phyloP scores from a whole-genome alignment of 306 rosid genomes.

The Quercus wislizeni region DNA sequence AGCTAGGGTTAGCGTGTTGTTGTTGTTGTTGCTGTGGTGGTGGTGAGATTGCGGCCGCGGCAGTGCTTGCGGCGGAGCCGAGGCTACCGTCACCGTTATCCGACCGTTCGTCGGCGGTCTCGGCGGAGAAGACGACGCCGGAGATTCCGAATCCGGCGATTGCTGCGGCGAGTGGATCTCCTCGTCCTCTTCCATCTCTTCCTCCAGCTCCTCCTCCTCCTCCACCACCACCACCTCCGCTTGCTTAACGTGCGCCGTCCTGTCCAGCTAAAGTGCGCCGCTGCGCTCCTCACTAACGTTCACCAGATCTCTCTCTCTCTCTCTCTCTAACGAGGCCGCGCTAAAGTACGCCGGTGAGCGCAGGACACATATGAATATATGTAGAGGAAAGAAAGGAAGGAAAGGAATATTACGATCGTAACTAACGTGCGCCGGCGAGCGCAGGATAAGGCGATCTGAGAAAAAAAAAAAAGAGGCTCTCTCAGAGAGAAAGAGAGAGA shows the following conservation, averaged over 20 bases:
- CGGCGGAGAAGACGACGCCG: conserved; percentile 38
- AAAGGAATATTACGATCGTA: not conserved
- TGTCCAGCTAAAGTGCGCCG: conserved; percentile 22
- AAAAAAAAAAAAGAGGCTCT: not conserved
- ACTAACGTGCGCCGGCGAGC: not conserved
- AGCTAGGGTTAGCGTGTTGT: conserved; percentile 54
- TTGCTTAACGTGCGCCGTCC: conserved; percentile 33
- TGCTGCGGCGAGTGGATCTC: conserved; percentile 71
- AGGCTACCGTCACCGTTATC: conserved; percentile 87
- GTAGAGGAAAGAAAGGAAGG: not conserved
- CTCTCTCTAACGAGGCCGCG: too few species aligned
- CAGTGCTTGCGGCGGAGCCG: conserved; percentile 25
- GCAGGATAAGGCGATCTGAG: conserved; percentile 1
- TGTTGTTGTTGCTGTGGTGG: conserved; percentile 27
- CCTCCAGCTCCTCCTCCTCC: too few species aligned
- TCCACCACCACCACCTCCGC: too few species aligned
- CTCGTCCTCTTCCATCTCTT: conserved; percentile 74
- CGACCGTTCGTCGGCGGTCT: conserved; percentile 47
- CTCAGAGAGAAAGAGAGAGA: not conserved
- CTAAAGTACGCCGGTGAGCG: not conserved
- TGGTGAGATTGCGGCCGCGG: too few species aligned
- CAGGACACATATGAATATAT: not conserved
- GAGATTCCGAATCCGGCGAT: conserved; percentile 74
- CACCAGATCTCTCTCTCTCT: too few species aligned
- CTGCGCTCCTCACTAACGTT: not conserved